Percentiles rank a stretch among this genome's conserved stretches.
Evolutionary conservation across 1,284 basidiomycete genomes (phyloP).

Genomic region (Paramarasmius palmivorus): DNA sequence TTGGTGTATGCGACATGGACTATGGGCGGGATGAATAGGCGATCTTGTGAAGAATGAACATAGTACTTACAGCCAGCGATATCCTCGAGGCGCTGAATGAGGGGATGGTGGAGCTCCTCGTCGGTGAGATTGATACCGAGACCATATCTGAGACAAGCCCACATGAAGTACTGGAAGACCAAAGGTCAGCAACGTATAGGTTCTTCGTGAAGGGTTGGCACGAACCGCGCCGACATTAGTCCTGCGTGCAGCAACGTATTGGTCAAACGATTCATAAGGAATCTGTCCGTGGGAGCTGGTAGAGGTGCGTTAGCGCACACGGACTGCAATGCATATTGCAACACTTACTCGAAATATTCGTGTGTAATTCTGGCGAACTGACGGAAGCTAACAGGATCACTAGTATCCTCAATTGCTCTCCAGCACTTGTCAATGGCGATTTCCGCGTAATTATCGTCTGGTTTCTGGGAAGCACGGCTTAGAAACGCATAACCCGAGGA

Average conservation of each 20-base stretch:
- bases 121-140: conserved; percentile 17
- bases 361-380: conserved; percentile 14
- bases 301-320: not conserved
- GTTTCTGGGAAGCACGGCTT: conserved; percentile 1
- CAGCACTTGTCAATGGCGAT: conserved; percentile 17
- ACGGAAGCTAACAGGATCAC: conserved; percentile 12
- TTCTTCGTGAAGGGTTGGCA: not conserved
- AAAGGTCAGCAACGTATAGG: not conserved
- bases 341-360: conserved; percentile 13
- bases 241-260: conserved; percentile 8
- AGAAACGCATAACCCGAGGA: not conserved
- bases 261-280: conserved; percentile 6
- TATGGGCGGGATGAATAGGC: too few relatives aligned
- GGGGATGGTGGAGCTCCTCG: conserved; percentile 15
- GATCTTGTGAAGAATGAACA: not conserved
- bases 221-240: conserved; percentile 12
- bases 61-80: conserved; percentile 7
- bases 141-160: conserved; percentile 16
- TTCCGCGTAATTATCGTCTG: conserved; percentile 13
- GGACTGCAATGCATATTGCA: not conserved
- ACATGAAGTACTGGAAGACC: conserved; percentile 6
- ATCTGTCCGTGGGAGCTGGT: conserved; percentile 9
- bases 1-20: too few relatives aligned
- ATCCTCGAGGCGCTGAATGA: conserved; percentile 15
- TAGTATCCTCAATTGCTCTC: conserved; percentile 12